Percentiles rank a stretch among this genome's conserved stretches.
Evolutionary conservation across 1,284 basidiomycete species (phyloP).

Genomic region (Inonotus obliquus): DNA sequence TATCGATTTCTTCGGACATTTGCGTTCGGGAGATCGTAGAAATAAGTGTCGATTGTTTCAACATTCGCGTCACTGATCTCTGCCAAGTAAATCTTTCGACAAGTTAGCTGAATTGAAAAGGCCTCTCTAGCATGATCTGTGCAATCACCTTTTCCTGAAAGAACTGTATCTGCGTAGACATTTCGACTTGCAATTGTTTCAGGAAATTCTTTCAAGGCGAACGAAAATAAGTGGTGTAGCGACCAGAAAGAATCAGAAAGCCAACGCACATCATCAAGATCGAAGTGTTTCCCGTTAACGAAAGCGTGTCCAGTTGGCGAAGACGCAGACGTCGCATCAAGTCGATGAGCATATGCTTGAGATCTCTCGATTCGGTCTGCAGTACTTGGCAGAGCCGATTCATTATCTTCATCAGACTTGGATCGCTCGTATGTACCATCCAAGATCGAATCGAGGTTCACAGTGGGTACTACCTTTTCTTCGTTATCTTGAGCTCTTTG

Average conservation of each 20-base stretch:
- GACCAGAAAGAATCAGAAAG: not conserved
- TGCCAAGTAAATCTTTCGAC: conserved; percentile 56
- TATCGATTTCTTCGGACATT: conserved; percentile 65
- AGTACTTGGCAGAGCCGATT: not conserved
- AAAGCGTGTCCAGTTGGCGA: conserved; percentile 62
- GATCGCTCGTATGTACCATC: conserved; percentile 25
- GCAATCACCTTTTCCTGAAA: conserved; percentile 63
- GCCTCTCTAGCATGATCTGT: conserved; percentile 5
- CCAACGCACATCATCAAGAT: conserved; percentile 62
- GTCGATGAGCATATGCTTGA: conserved; percentile 45
- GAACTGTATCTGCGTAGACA: conserved; percentile 56
- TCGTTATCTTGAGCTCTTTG: conserved; percentile 26
- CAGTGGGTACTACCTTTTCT: conserved; percentile 16
- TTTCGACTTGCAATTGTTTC: conserved; percentile 58
- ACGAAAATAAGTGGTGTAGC: not conserved
- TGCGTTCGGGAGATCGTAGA: conserved; percentile 84
- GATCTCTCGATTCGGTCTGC: conserved; percentile 36
- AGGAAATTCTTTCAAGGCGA: conserved; percentile 53
- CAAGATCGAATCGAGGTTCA: conserved; percentile 40
- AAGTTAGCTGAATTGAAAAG: not conserved
- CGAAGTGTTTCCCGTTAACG: conserved; percentile 82
- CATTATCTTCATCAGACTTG: not conserved
- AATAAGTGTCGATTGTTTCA: conserved; percentile 62
- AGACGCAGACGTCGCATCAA: conserved; percentile 40
- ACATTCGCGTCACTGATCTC: conserved; percentile 53